Percentiles rank a stretch among this genome's conserved stretches.
Evolutionary conservation across 2,329 filamentous ascomycete species (phyloP).

Genomic region (Aureobasidium musti): DNA sequence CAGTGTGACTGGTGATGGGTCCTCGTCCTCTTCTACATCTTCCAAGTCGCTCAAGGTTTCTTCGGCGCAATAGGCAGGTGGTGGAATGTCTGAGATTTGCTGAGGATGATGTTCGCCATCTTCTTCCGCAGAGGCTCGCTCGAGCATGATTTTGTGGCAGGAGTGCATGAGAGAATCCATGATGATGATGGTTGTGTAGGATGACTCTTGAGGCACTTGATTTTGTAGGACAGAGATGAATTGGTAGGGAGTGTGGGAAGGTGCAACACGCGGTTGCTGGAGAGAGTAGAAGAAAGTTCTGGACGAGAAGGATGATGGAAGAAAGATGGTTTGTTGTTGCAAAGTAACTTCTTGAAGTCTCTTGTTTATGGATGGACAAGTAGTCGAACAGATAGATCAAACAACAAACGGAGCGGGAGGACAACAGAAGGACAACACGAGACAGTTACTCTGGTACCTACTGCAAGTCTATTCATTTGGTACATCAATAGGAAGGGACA

Average conservation of each 20-base stretch:
- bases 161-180: slow-evolving; percentile 36
- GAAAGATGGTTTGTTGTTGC: neutral
- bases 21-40: slow-evolving; percentile 31
- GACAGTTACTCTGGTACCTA: slow-evolving; percentile 3
- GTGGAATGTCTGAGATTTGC: slow-evolving; percentile 31
- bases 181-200: slow-evolving; percentile 8
- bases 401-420: slow-evolving; percentile 1
- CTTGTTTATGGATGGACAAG: neutral
- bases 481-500: slow-evolving; percentile 21
- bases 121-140: slow-evolving; percentile 32
- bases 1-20: slow-evolving; percentile 48
- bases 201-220: neutral
- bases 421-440: slow-evolving; percentile 8
- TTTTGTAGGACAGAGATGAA: neutral
- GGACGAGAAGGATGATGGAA: neutral
- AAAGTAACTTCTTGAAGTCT: slow-evolving; percentile 12
- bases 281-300: neutral
- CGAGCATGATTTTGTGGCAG: slow-evolving; percentile 35
- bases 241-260: neutral
- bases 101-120: slow-evolving; percentile 28
- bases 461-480: slow-evolving; percentile 11
- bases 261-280: neutral
- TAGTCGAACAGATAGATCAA: neutral
- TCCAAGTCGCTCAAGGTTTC: slow-evolving; percentile 29
- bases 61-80: slow-evolving; percentile 34